Conservation (phyloP, 257 asterid genomes). For the Solanum chmielewskii region DNA sequence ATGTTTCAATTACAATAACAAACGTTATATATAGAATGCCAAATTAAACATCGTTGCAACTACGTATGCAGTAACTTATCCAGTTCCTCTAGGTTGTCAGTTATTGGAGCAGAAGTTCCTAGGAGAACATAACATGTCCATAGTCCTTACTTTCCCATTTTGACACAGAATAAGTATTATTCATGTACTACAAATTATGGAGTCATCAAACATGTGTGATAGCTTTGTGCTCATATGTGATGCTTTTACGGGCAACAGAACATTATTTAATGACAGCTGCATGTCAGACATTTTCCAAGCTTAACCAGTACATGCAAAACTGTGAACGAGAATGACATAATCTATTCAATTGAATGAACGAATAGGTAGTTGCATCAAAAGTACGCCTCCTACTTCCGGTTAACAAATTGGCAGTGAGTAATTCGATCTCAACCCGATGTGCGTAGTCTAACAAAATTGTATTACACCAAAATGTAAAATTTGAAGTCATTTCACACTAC, state of each 20-base stretch:
- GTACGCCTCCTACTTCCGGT: neutral
- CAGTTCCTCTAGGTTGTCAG: neutral
- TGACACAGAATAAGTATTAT: neutral
- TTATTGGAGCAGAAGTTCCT: neutral
- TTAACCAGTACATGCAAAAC: neutral
- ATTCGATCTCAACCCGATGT: neutral
- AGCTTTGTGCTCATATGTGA: neutral
- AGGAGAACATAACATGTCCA: neutral
- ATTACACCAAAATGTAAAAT: neutral
- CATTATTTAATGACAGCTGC: neutral
- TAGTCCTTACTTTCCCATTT: neutral
- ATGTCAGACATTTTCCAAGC: neutral
- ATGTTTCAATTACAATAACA: neutral
- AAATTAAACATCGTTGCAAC: neutral
- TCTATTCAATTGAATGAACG: neutral
- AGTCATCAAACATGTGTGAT: neutral
- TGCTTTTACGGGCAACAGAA: neutral
- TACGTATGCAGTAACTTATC: neutral
- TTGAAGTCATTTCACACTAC: constrained; percentile 12
- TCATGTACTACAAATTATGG: neutral
- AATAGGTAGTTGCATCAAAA: neutral
- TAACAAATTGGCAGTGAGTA: neutral
- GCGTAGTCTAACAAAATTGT: neutral
- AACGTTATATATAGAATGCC: neutral
- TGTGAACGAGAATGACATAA: neutral